Evolutionary conservation across 768 basidiomycete species (phyloP), one percentile per base, ranked within the genome.

Genomic region (Termitomyces sp.): DNA sequence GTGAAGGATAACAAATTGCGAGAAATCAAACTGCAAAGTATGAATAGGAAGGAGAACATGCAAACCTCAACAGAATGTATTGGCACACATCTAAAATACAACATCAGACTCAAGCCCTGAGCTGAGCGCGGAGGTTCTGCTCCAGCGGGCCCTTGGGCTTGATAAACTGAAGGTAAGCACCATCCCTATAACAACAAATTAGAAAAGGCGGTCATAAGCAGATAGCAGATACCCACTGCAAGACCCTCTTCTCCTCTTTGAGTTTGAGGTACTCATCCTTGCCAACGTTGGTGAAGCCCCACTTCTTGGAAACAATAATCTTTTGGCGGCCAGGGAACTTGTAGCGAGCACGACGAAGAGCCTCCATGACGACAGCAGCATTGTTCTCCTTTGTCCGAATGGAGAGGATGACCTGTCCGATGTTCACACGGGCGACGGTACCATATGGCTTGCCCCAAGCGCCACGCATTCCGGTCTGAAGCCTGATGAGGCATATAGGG

Each of bases 401-500:
- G 55, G 78, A 80, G 60, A 83, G 72, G 72, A 98, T 92, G 71
- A 97, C 85, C 78, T 98, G 94, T 51, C 97, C 95, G 63, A 98
- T 98, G 84, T 94, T 86, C 63, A 97, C 94, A 70, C 94, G 91
- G 37, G 93, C 94, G 65, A 91, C 95, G 17, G 89, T 93, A 63
- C 94, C 95, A 73, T 97, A 95, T 42, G 97, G 94, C 77, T 96
- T 97, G 66, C 97, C 97, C 95, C 96, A 99, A 41, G 96, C 96
- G 63, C 96, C 97, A 76, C 96, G 92, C 97, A 99, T 98, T 72
- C 96, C 94, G 16, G 93, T 94, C 71, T 94, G 91, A 57, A 96
- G 83, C 68, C 91, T 90, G 63, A 16, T n/a, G 1, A 16, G n/a
- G 41, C 1, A 52, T 27, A 21, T 25, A 34, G 34, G 19, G 23